Conservation (phyloP, 352 stramenopile species). For the Phytophthora ohioensis region DNA sequence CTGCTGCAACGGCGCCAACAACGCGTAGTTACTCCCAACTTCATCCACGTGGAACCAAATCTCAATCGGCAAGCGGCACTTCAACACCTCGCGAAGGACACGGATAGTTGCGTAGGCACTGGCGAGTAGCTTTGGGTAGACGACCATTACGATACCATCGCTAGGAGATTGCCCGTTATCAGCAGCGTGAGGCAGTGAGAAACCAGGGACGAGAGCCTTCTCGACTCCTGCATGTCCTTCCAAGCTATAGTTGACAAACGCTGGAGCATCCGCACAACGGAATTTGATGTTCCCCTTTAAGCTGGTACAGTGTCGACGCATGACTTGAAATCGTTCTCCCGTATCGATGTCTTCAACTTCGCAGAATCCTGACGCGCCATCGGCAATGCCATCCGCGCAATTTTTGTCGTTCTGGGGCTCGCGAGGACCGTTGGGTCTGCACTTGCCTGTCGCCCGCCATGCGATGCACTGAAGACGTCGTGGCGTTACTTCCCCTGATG, state of each 20-base stretch:
- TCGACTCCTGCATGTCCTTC: slow-evolving; percentile 26
- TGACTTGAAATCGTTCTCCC: slow-evolving; percentile 42
- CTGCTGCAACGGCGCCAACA: slow-evolving; percentile 31
- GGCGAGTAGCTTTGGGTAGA: slow-evolving; percentile 57
- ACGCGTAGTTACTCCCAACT: slow-evolving; percentile 24
- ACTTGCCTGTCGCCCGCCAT: slow-evolving; percentile 36
- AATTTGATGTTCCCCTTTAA: slow-evolving; percentile 43
- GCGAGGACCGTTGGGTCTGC: slow-evolving; percentile 33
- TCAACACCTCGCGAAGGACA: slow-evolving; percentile 39
- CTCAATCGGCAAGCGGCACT: slow-evolving; percentile 57
- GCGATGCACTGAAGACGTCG: slow-evolving; percentile 32
- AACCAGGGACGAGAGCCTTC: slow-evolving; percentile 25
- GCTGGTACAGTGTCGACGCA: slow-evolving; percentile 44
- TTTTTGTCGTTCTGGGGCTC: slow-evolving; percentile 29
- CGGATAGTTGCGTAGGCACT: slow-evolving; percentile 48
- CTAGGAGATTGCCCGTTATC: not conserved
- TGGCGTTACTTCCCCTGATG: slow-evolving; percentile 7
- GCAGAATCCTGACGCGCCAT: slow-evolving; percentile 50
- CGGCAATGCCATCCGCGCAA: slow-evolving; percentile 22
- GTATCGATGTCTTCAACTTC: slow-evolving; percentile 39
- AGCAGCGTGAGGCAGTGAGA: slow-evolving; percentile 23
- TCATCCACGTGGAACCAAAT: slow-evolving; percentile 57
- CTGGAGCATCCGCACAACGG: slow-evolving; percentile 48
- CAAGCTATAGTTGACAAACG: slow-evolving; percentile 47
- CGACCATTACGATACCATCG: slow-evolving; percentile 57